Evolutionary conservation across 495 filamentous ascomycete genomes (phyloP).

Genomic region (Cudoniella acicularis): DNA sequence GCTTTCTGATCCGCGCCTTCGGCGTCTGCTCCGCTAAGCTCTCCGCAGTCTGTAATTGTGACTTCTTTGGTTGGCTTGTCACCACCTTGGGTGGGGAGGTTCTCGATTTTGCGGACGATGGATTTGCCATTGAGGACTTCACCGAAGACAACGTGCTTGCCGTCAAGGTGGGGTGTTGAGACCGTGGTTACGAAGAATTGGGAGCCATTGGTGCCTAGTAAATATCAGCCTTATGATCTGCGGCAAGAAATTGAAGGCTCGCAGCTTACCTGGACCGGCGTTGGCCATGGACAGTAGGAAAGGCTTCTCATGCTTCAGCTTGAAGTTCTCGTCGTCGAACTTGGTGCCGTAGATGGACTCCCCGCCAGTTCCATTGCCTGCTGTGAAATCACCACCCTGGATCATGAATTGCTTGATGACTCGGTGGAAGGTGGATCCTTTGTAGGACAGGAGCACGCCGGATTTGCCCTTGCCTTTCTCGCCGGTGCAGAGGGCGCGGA

Average conservation of each 20-base stretch:
- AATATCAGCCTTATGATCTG: constrained; percentile 1
- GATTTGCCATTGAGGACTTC: constrained; percentile 92
- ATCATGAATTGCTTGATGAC: constrained; percentile 99
- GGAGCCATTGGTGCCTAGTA: constrained; percentile 79
- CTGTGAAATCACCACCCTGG: constrained; percentile 98
- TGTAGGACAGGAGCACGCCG: constrained; percentile 88
- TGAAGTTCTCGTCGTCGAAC: constrained; percentile 97
- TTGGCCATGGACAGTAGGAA: constrained; percentile 98
- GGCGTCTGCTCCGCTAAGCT: constrained; percentile 70
- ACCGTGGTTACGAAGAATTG: constrained; percentile 99
- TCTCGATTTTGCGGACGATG: constrained; percentile 86
- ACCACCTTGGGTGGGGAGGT: constrained; percentile 63
- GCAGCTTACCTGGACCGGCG: constrained; percentile 84
- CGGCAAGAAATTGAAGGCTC: constrained; percentile 35
- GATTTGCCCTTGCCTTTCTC: constrained; percentile 79
- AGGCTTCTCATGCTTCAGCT: constrained; percentile 87
- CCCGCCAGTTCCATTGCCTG: constrained; percentile 88
- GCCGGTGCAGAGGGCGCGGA: constrained; percentile 90
- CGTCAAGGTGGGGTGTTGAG: constrained; percentile 86
- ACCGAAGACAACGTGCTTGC: constrained; percentile 98
- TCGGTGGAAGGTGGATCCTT: constrained; percentile 88
- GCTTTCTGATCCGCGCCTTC: constrained; percentile 55
- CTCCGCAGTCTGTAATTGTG: constrained; percentile 79
- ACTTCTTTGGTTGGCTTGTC: constrained; percentile 79
- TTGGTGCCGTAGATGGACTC: constrained; percentile 98